Conservation (phyloP, 1,139 yeast species). For the Blastobotrys illinoisensis region DNA sequence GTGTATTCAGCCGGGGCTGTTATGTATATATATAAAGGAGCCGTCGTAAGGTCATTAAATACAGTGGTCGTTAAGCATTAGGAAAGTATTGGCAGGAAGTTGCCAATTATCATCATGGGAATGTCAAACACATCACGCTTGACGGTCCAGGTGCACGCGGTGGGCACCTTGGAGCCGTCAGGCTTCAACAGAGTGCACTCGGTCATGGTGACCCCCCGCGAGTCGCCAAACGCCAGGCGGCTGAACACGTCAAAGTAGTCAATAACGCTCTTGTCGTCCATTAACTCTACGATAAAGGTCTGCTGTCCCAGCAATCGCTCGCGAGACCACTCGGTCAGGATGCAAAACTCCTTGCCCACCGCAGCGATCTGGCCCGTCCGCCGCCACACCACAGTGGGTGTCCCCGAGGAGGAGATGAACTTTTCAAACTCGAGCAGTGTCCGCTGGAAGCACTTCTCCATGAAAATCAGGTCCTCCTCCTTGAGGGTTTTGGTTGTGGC, state of each 20-base stretch:
- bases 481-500: constrained; percentile 86
- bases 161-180: constrained; percentile 43
- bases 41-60: background rate
- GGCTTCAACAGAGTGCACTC: constrained; percentile 73
- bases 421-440: constrained; percentile 84
- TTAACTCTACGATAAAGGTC: constrained; percentile 74
- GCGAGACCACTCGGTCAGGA: constrained; percentile 83
- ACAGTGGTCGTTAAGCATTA: constrained; percentile 4
- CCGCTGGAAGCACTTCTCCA: constrained; percentile 94
- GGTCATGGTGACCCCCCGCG: constrained; percentile 76
- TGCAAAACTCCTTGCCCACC: constrained; percentile 86
- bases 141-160: constrained; percentile 86
- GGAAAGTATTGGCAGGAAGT: constrained; percentile 58
- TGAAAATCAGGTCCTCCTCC: constrained; percentile 85
- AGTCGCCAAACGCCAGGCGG: constrained; percentile 86
- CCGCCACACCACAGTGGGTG: constrained; percentile 94
- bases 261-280: constrained; percentile 82
- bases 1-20: background rate
- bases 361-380: constrained; percentile 93
- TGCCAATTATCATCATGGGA: constrained; percentile 95
- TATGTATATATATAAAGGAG: background rate
- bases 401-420: constrained; percentile 77
- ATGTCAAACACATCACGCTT: constrained; percentile 86
- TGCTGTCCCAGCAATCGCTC: constrained; percentile 48
- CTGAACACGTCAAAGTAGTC: constrained; percentile 84